Conservation (phyloP, 805 yeast genomes). For the Grigorovia transvaalensis region DNA sequence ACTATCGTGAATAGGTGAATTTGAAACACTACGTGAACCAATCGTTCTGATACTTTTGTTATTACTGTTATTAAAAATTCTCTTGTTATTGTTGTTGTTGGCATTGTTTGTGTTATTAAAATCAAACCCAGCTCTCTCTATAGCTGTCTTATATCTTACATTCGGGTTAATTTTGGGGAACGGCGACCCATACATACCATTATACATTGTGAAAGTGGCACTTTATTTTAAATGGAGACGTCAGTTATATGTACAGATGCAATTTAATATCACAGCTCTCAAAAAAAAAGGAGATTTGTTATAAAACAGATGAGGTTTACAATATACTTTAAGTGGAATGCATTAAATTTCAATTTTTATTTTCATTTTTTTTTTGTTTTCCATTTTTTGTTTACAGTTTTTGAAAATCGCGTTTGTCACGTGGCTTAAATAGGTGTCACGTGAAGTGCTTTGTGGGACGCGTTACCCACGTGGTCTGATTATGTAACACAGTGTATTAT, state of each 20-base stretch:
- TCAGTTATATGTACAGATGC: no score
- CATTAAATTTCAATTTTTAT: no score
- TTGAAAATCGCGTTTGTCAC: not conserved
- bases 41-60: not conserved
- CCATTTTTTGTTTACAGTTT: not conserved
- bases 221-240: no score
- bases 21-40: not conserved
- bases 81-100: not conserved
- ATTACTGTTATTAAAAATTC: not conserved
- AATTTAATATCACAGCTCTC: not conserved
- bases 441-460: no score
- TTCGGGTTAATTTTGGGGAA: slow-evolving; percentile 64
- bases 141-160: slow-evolving; percentile 54
- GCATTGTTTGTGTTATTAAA: slow-evolving; percentile 2
- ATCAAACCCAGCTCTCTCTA: slow-evolving; percentile 79
- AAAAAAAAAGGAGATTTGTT: no score
- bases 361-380: not conserved
- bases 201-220: slow-evolving; percentile 7
- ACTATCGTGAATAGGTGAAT: not conserved
- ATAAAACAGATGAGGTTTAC: not conserved
- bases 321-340: no score
- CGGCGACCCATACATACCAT: slow-evolving; percentile 31
- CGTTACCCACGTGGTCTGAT: no score
- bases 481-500: no score
- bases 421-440: not conserved